These are phyloP conservation scores for Bipolaris gigantea DNA, from an alignment of 2,329 filamentous ascomycete species.

Conservation along the genomic window DNA sequence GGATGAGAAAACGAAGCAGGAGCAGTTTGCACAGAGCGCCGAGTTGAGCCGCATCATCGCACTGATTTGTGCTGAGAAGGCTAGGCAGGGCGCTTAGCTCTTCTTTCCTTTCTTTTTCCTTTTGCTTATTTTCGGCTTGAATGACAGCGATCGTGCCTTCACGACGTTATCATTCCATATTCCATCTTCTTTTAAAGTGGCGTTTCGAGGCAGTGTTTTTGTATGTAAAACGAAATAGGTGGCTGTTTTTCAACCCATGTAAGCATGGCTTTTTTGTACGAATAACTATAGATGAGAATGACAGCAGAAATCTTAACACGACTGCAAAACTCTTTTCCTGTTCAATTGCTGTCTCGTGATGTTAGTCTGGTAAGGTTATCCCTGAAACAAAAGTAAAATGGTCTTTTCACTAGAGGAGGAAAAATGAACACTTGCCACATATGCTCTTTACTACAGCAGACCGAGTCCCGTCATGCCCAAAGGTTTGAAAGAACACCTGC, in stretches of 20 bases:
- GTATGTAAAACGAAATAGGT: constrained; percentile 1
- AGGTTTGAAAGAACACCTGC: background rate
- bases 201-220: too few relatives aligned
- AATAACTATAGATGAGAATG: constrained; percentile 3
- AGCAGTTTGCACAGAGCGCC: constrained; percentile 54
- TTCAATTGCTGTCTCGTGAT: too few relatives aligned
- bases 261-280: constrained; percentile 2
- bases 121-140: background rate
- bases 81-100: constrained; percentile 48
- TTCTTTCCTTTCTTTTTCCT: background rate
- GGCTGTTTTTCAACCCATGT: too few relatives aligned
- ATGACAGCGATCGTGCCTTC: background rate
- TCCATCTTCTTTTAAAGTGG: background rate
- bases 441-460: background rate
- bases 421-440: too few relatives aligned
- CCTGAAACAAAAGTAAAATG: too few relatives aligned
- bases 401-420: too few relatives aligned
- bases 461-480: background rate
- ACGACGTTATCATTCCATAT: background rate
- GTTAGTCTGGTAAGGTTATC: too few relatives aligned
- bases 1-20: constrained; percentile 52
- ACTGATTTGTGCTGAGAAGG: constrained; percentile 57
- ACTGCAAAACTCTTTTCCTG: background rate
- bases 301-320: background rate
- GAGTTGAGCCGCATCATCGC: constrained; percentile 55